Evolutionary conservation across 2,329 filamentous ascomycete species (phyloP).

Genomic region (Aureobasidium sp.): DNA sequence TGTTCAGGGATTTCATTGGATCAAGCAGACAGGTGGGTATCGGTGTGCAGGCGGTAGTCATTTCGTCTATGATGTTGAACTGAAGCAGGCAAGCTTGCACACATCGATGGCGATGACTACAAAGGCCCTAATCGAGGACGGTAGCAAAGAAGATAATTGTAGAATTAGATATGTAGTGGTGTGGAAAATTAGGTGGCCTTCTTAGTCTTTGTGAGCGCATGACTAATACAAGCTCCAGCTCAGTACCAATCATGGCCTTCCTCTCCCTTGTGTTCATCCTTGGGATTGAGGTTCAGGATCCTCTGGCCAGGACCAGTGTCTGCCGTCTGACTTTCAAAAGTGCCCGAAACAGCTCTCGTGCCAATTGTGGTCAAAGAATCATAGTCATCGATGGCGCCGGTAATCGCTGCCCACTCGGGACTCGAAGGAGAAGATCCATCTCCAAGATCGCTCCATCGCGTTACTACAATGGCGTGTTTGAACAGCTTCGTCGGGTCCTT

Average conservation of each 20-base stretch:
- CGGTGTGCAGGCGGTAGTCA: too few species aligned
- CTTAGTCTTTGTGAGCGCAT: too few species aligned
- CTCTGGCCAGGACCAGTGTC: constrained; percentile 47
- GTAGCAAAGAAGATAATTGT: neutral
- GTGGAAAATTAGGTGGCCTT: neutral
- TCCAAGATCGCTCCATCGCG: constrained; percentile 56
- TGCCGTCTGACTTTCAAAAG: constrained; percentile 51
- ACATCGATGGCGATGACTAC: too few species aligned
- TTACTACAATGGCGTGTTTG: constrained; percentile 54
- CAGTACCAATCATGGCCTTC: constrained; percentile 54
- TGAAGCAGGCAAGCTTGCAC: too few species aligned
- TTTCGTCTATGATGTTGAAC: too few species aligned
- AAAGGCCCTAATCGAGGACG: too few species aligned
- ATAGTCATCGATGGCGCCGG: constrained; percentile 40
- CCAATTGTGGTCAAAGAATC: constrained; percentile 50
- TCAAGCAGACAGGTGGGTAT: too few species aligned
- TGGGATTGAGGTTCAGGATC: constrained; percentile 53
- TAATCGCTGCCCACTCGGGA: constrained; percentile 51
- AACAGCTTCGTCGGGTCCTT: constrained; percentile 41
- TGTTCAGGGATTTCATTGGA: too few species aligned
- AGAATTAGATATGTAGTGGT: neutral
- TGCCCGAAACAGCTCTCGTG: constrained; percentile 49
- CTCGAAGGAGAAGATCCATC: constrained; percentile 45
- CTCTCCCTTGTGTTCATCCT: constrained; percentile 47
- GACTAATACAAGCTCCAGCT: constrained; percentile 11